phyloP scores from a whole-genome alignment of 768 basidiomycete species.

The Trametes villosa region DNA sequence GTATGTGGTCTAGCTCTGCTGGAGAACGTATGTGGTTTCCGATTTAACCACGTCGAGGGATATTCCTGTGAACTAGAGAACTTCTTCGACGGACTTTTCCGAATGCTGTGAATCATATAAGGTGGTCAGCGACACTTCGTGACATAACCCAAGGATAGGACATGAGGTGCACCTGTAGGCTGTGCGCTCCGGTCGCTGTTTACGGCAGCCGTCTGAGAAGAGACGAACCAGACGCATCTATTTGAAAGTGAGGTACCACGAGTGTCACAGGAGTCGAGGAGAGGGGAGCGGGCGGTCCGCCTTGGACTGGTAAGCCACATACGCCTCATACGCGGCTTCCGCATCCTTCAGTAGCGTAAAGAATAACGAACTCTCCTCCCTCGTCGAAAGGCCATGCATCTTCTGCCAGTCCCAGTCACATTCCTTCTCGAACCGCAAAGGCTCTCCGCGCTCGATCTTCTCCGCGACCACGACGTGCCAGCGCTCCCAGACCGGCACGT shows the following conservation, averaged over 20 bases:
- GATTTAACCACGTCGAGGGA: no score
- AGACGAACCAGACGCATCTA: not conserved
- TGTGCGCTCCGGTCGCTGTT: not conserved
- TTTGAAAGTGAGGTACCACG: not conserved
- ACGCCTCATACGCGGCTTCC: slow-evolving; percentile 3
- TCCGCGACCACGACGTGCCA: slow-evolving; percentile 9
- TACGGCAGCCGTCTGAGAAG: not conserved
- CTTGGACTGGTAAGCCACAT: not conserved
- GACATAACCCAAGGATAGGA: no score
- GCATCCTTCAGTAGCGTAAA: slow-evolving; percentile 4
- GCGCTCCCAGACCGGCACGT: slow-evolving; percentile 9
- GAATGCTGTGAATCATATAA: no score
- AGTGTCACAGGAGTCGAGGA: not conserved
- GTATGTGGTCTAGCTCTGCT: no score
- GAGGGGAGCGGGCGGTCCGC: not conserved
- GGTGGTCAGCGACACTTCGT: no score
- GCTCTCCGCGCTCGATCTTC: not conserved
- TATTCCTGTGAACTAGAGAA: no score
- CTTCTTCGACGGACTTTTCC: no score
- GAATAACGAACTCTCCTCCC: not conserved
- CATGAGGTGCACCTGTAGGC: no score
- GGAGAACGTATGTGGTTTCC: no score
- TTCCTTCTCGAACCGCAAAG: slow-evolving; percentile 6
- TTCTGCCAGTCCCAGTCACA: slow-evolving; percentile 8
- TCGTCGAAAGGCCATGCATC: not conserved